Evolutionary conservation across 2,329 filamentous ascomycete species (phyloP).

Genomic region (Neocucurbitaria cava): DNA sequence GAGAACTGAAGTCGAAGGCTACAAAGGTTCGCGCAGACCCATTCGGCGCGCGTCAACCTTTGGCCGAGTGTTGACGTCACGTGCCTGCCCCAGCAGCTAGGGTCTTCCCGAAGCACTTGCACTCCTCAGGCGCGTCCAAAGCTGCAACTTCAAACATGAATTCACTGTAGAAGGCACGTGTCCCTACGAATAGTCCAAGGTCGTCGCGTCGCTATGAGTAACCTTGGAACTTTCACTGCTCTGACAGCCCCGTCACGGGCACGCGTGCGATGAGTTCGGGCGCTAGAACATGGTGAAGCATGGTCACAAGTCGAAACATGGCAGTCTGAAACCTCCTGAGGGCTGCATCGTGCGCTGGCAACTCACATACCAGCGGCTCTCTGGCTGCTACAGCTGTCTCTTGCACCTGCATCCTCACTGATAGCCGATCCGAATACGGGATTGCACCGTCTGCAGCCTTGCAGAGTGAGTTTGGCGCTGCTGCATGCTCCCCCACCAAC

Average conservation of each 20-base stretch:
- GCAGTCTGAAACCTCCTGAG: constrained; percentile 29
- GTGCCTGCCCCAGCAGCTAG: constrained; percentile 14
- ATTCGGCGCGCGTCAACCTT: constrained; percentile 30
- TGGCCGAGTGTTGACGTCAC: constrained; percentile 21
- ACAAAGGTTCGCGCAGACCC: constrained; percentile 20
- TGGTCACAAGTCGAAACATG: constrained; percentile 18
- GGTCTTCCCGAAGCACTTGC: not conserved
- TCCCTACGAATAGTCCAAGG: not conserved
- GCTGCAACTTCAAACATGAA: too few relatives aligned
- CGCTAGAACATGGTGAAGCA: constrained; percentile 32
- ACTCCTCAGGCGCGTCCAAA: too few relatives aligned
- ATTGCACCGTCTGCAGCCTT: constrained; percentile 17
- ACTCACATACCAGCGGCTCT: not conserved
- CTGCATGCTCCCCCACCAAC: constrained; percentile 29
- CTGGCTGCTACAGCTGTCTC: not conserved
- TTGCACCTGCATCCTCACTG: not conserved
- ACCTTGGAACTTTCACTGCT: not conserved
- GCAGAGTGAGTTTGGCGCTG: constrained; percentile 29
- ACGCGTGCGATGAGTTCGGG: constrained; percentile 16
- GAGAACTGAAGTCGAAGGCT: constrained; percentile 22
- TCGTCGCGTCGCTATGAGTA: not conserved
- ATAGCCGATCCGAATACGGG: not conserved
- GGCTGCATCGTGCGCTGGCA: constrained; percentile 10
- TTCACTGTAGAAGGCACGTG: not conserved
- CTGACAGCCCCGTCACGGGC: not conserved